Base-by-base conservation (phyloP, 495 filamentous ascomycete genomes). In the Penicillium cinerascens region DNA sequence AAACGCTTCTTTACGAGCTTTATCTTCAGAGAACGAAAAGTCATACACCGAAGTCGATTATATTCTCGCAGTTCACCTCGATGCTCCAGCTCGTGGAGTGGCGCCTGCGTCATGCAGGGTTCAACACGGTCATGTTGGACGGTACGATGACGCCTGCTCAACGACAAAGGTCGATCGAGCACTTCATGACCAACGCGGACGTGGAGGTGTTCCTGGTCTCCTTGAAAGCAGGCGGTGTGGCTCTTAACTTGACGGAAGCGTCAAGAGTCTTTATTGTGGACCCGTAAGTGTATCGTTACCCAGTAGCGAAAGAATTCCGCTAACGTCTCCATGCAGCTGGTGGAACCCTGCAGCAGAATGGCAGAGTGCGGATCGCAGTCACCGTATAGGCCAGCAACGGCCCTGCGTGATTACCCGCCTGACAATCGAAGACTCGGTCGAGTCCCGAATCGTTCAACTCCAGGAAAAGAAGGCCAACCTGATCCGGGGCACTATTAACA, bases 311-410 rank as follows among this genome's bases (percentile, higher is more conserved):
- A 37, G 45, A 17, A 42, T 29, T 26, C 44, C 46, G 16, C 55
- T 71, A 47, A 73, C 39, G 20, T 40, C n/a, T 3, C 46, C 7
- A 22, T 56, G 18, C 61, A 88, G 85, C 48, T 96, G 91, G 92
- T 96, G 92, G 92, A 97, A 97, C 55, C 92, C 92, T 4, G 91
- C 91, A 18, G 91, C 92, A 4, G 93, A 98, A 77, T 97, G 93
- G 92, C 93, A 98, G 64, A 89, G 85, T 53, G 92, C 92, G 3
- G 93, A 98, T 67, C 86, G 93, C 55, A 96, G 95, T 66, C 93
- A 98, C 72, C 90, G 93, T 40, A 98, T 98, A 55, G 93, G 93
- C 27, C 93, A 97, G 73, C 86, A 82, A 18, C 87, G 93, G 8
- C 91, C 91, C 35, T 97, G 92, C 62, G 88, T 88, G n/a, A 91